phyloP scores from a whole-genome alignment of 164 flowering plant genomes.

The Piper longum region DNA sequence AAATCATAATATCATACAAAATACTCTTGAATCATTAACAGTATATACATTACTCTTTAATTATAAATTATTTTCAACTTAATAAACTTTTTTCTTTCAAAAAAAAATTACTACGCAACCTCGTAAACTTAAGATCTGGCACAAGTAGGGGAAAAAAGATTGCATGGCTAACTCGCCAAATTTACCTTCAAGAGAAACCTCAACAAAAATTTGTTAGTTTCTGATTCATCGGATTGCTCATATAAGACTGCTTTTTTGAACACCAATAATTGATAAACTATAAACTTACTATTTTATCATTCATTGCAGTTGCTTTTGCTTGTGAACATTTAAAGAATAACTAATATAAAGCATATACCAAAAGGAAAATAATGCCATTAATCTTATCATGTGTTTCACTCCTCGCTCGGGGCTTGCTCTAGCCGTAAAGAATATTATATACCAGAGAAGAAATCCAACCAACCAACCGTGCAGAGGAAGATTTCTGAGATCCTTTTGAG shows the following conservation, averaged over 20 bases:
- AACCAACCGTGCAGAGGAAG: not conserved
- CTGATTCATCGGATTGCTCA: too few relatives aligned
- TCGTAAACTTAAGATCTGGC: too few relatives aligned
- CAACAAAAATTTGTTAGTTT: too few relatives aligned
- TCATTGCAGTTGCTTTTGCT: constrained; percentile 14
- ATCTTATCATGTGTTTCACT: constrained; percentile 1
- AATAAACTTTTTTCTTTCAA: too few relatives aligned
- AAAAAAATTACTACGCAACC: too few relatives aligned
- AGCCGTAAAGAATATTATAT: not conserved
- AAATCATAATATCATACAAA: too few relatives aligned
- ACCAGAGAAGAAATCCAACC: not conserved
- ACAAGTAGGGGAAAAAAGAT: too few relatives aligned
- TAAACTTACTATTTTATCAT: not conserved
- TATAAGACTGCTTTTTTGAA: not conserved
- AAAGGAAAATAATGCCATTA: not conserved
- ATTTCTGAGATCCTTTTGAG: not conserved
- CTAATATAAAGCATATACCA: not conserved
- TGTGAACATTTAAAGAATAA: not conserved
- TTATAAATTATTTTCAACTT: too few relatives aligned
- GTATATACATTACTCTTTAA: too few relatives aligned
- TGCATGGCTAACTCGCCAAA: too few relatives aligned
- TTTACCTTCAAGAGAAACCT: too few relatives aligned
- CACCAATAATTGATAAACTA: not conserved
- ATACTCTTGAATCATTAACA: too few relatives aligned
- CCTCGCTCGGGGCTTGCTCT: not conserved